A percentile compares a stretch with the other conserved stretches of the same genome.
Evolutionary conservation across 805 yeast species (phyloP).

Genomic region (Lipomyces anomalus): DNA sequence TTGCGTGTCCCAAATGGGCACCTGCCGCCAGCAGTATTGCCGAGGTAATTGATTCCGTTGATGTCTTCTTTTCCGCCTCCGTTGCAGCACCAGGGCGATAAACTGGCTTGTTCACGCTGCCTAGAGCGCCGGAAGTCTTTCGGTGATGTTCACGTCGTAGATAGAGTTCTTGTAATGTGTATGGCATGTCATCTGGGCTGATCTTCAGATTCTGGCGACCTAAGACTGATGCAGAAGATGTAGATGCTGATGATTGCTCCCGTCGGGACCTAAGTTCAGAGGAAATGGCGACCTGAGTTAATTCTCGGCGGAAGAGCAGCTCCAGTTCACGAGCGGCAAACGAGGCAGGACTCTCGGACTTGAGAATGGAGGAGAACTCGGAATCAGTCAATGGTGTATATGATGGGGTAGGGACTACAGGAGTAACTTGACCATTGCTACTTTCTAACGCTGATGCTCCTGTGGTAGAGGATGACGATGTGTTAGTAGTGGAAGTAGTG

Average conservation of each 20-base stretch:
- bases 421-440: too few relatives aligned
- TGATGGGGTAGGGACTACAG: background rate
- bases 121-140: constrained; percentile 49
- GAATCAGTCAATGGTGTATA: background rate
- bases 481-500: too few relatives aligned
- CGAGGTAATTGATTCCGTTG: constrained; percentile 53
- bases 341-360: constrained; percentile 1
- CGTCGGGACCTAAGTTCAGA: constrained; percentile 7
- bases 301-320: constrained; percentile 8
- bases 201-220: constrained; percentile 58
- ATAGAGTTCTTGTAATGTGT: constrained; percentile 69
- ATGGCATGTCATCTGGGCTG: constrained; percentile 57
- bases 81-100: constrained; percentile 57
- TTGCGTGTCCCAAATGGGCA: constrained; percentile 89
- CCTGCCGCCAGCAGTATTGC: constrained; percentile 81
- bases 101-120: constrained; percentile 57
- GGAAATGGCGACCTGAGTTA: constrained; percentile 14
- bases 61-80: constrained; percentile 56
- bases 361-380: background rate
- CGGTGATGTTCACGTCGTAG: constrained; percentile 66
- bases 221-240: constrained; percentile 24
- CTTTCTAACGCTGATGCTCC: too few relatives aligned
- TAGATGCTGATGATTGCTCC: constrained; percentile 14
- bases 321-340: constrained; percentile 9
- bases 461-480: too few relatives aligned